Conservation (phyloP, 2,329 filamentous ascomycete genomes). For the Penicillium oxalicum region DNA sequence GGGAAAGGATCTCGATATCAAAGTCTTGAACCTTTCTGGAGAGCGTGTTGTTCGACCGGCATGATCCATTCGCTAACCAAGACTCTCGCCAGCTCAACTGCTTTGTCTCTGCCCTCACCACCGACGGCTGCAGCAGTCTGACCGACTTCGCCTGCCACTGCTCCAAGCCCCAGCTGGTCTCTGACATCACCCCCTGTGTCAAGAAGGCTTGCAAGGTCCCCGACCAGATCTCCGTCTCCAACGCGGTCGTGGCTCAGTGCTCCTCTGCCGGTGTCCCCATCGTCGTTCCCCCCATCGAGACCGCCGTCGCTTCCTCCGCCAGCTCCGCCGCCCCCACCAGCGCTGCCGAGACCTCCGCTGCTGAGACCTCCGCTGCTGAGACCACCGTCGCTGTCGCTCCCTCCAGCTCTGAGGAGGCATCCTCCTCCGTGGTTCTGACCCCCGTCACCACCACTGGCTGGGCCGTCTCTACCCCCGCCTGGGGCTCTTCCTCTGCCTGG, state of each 20-base stretch:
- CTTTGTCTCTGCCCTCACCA: slow-evolving; percentile 38
- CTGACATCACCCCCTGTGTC: slow-evolving; percentile 43
- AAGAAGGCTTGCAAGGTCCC: slow-evolving; percentile 35
- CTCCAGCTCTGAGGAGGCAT: slow-evolving; percentile 1
- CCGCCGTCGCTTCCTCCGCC: slow-evolving; percentile 8
- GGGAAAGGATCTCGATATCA: neutral
- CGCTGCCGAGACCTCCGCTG: neutral
- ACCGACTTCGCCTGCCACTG: slow-evolving; percentile 49
- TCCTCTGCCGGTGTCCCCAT: slow-evolving; percentile 34
- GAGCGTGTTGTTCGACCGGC: neutral
- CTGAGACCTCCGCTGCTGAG: slow-evolving; percentile 1
- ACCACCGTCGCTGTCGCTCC: slow-evolving; percentile 5
- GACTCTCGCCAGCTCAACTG: slow-evolving; percentile 38
- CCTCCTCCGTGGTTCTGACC: neutral
- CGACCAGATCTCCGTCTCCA: slow-evolving; percentile 37
- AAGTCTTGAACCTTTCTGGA: too few relatives aligned
- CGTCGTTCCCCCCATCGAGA: slow-evolving; percentile 28
- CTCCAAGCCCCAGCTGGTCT: slow-evolving; percentile 40
- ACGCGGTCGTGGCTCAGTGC: slow-evolving; percentile 31
- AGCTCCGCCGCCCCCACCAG: slow-evolving; percentile 2
- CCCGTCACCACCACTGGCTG: slow-evolving; percentile 5
- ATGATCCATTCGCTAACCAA: neutral
- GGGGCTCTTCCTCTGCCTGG: slow-evolving; percentile 6
- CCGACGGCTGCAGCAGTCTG: slow-evolving; percentile 42
- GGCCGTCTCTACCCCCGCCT: slow-evolving; percentile 4